These are phyloP conservation scores for Neonectria sp. DNA, from an alignment of 2,329 filamentous ascomycete species.

Conservation along the genomic window DNA sequence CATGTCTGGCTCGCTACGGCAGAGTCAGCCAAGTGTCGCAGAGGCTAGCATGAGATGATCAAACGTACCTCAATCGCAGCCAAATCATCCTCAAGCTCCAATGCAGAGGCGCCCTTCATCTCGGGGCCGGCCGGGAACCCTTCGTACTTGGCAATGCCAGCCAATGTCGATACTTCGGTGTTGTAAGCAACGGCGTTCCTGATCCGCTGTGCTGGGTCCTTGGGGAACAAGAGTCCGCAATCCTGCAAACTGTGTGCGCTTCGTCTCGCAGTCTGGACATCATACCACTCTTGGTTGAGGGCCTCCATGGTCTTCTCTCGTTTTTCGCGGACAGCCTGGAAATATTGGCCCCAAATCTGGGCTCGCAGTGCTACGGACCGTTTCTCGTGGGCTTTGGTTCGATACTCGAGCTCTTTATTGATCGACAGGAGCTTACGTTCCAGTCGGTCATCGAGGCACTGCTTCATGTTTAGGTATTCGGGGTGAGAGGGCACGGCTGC, in stretches of 20 bases:
- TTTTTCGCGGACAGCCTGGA: constrained; percentile 86
- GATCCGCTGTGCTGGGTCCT: constrained; percentile 82
- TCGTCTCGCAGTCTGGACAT: constrained; percentile 90
- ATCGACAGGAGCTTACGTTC: constrained; percentile 86
- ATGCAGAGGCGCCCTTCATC: constrained; percentile 78
- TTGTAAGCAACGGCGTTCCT: constrained; percentile 93
- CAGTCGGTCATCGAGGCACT: constrained; percentile 86
- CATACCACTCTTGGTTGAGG: constrained; percentile 91
- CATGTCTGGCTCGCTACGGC: constrained; percentile 53
- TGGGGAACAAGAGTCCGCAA: constrained; percentile 86
- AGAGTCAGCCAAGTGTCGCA: constrained; percentile 35
- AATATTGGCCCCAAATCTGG: constrained; percentile 91
- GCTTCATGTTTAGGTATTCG: constrained; percentile 91
- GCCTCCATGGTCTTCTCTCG: constrained; percentile 85
- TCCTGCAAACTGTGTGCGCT: constrained; percentile 85
- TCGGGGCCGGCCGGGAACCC: constrained; percentile 96
- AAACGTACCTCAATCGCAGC: constrained; percentile 84
- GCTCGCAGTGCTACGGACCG: constrained; percentile 86
- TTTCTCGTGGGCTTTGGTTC: constrained; percentile 79
- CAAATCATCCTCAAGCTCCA: constrained; percentile 89
- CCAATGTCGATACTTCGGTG: constrained; percentile 91
- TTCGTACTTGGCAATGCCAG: constrained; percentile 93
- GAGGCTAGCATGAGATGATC: constrained; percentile 35
- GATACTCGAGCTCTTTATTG: constrained; percentile 80
- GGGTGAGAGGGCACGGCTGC: constrained; percentile 82